These are phyloP conservation scores for Cerrena zonata DNA, from an alignment of 1,284 basidiomycete genomes.

Conservation along the genomic window DNA sequence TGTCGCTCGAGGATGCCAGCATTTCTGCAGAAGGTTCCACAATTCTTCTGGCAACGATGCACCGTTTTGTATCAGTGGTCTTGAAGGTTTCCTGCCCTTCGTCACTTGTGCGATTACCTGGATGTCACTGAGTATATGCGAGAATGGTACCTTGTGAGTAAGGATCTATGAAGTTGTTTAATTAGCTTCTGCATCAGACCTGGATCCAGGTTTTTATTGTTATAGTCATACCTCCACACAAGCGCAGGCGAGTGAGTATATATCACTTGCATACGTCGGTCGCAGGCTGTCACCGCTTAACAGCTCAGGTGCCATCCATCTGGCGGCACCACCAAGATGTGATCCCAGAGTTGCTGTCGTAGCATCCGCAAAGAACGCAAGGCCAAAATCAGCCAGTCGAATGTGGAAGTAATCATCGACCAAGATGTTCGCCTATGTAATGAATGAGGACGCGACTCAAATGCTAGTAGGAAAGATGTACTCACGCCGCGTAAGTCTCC, in stretches of 20 bases:
- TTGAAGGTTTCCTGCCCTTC: background rate
- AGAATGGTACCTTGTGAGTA: background rate
- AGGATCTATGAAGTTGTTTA: background rate
- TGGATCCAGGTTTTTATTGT: no score
- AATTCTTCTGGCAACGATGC: background rate
- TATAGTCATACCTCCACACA: constrained; percentile 12
- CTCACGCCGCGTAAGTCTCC: constrained; percentile 14
- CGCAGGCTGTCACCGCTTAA: background rate
- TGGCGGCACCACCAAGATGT: constrained; percentile 8
- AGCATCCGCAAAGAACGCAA: constrained; percentile 9
- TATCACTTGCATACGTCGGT: constrained; percentile 9
- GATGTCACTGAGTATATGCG: background rate
- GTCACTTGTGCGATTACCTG: background rate
- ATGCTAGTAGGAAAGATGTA: background rate
- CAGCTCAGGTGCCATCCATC: constrained; percentile 18
- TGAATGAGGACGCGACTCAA: background rate
- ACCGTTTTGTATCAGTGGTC: background rate
- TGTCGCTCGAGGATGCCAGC: background rate
- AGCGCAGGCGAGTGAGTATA: constrained; percentile 8
- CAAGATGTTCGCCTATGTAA: constrained; percentile 10
- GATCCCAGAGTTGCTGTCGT: constrained; percentile 5
- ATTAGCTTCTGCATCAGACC: no score
- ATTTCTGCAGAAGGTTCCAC: background rate
- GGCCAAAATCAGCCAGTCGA: constrained; percentile 14
- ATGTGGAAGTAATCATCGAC: constrained; percentile 5